Evolutionary conservation across 495 filamentous ascomycete species (phyloP).

Genomic region (Glonium stellatum): DNA sequence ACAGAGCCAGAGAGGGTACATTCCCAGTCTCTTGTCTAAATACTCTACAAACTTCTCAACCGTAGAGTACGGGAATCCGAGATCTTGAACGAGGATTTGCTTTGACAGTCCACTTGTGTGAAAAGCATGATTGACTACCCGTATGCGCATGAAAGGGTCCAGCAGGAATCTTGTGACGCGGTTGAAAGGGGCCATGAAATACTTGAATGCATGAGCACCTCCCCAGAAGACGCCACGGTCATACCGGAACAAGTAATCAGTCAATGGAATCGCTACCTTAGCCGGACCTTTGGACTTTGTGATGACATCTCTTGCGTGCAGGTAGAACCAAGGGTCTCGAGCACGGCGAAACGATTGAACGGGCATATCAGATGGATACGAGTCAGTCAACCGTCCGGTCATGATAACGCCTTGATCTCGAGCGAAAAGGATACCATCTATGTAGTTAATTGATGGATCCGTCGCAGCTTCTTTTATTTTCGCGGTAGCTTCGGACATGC

Average conservation of each 20-base stretch:
- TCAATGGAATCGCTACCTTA: slow-evolving; percentile 46
- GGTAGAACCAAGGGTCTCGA: slow-evolving; percentile 54
- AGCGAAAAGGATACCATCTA: slow-evolving; percentile 45
- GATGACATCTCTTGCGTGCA: slow-evolving; percentile 39
- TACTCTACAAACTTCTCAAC: slow-evolving; percentile 47
- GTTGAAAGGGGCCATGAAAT: slow-evolving; percentile 52
- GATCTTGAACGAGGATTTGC: slow-evolving; percentile 50
- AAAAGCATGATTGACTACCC: slow-evolving; percentile 55
- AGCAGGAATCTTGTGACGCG: slow-evolving; percentile 48
- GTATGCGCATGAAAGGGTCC: slow-evolving; percentile 57
- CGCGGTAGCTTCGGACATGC: slow-evolving; percentile 25
- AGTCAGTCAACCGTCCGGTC: slow-evolving; percentile 44
- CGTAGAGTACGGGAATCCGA: slow-evolving; percentile 46
- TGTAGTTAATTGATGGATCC: slow-evolving; percentile 32
- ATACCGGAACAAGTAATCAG: slow-evolving; percentile 57
- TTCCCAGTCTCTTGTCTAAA: slow-evolving; percentile 38
- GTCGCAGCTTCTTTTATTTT: slow-evolving; percentile 36
- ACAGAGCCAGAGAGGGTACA: slow-evolving; percentile 57
- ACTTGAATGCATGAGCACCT: slow-evolving; percentile 47
- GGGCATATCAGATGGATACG: slow-evolving; percentile 28
- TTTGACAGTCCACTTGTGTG: slow-evolving; percentile 45
- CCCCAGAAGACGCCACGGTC: slow-evolving; percentile 59
- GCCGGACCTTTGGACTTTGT: slow-evolving; percentile 24
- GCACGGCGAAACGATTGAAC: slow-evolving; percentile 42
- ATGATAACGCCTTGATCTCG: slow-evolving; percentile 46